These are phyloP conservation scores for Gaeumannomyces tritici DNA, from an alignment of 2,329 filamentous ascomycete genomes.

Conservation along the genomic window DNA sequence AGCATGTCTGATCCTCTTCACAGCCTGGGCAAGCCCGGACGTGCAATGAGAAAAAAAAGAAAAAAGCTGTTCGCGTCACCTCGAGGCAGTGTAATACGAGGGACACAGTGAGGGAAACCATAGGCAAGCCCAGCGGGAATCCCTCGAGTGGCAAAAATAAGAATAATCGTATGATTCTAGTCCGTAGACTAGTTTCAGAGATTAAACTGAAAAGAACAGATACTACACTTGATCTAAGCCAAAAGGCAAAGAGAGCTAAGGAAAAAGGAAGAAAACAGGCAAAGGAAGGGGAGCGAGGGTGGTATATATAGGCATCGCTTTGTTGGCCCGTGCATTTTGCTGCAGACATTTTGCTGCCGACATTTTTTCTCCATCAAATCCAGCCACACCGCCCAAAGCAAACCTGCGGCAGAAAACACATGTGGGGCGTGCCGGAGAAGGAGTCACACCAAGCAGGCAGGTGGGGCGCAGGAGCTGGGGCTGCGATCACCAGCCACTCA, in stretches of 20 bases:
- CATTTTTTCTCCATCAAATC: too few relatives aligned
- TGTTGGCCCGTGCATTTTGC: neutral
- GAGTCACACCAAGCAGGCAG: too few relatives aligned
- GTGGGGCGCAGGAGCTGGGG: too few relatives aligned
- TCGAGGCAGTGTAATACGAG: constrained; percentile 64
- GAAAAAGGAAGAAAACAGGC: constrained; percentile 7
- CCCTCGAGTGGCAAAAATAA: constrained; percentile 56
- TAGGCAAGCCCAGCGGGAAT: constrained; percentile 63
- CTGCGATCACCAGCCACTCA: too few relatives aligned
- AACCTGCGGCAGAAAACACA: too few relatives aligned
- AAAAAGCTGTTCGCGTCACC: constrained; percentile 47
- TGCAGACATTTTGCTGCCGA: too few relatives aligned
- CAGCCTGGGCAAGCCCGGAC: constrained; percentile 37
- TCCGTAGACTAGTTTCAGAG: constrained; percentile 72
- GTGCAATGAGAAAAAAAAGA: constrained; percentile 47
- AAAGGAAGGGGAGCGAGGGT: neutral
- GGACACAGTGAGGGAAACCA: constrained; percentile 56
- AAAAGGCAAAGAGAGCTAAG: constrained; percentile 44
- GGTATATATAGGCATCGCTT: neutral
- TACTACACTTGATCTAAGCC: constrained; percentile 90
- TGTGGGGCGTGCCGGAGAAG: too few relatives aligned
- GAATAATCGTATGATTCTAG: constrained; percentile 65
- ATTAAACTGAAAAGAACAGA: constrained; percentile 97
- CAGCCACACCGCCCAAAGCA: too few relatives aligned
- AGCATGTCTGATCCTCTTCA: constrained; percentile 38